phyloP scores from a whole-genome alignment of 306 rosid genomes.

The Erythrophleum fordii region DNA sequence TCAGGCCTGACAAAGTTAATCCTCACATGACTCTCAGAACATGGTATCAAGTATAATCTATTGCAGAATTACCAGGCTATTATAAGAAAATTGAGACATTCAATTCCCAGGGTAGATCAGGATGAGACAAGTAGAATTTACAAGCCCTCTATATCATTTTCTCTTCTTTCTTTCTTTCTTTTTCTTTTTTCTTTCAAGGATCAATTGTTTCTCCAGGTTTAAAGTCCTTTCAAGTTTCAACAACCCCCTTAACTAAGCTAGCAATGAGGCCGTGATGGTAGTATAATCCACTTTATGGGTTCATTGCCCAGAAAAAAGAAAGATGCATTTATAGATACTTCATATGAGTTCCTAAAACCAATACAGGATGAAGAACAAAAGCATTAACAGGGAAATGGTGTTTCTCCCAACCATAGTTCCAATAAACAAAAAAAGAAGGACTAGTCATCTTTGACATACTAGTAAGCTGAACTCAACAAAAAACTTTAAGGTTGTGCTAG shows the following conservation, averaged over 20 bases:
- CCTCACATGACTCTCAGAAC: slow-evolving; percentile 2
- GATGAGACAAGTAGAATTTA: background rate
- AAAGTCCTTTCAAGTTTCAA: background rate
- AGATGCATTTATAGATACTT: background rate
- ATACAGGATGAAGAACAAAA: background rate
- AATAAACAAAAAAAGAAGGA: background rate
- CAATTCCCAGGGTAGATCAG: background rate
- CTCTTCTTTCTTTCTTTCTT: background rate
- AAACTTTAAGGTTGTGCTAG: slow-evolving; percentile 28
- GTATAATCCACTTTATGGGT: background rate
- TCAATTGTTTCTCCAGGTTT: background rate
- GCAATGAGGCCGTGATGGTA: background rate
- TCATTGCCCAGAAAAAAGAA: background rate
- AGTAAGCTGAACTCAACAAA: slow-evolving; percentile 33
- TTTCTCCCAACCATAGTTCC: background rate
- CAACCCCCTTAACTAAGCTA: background rate
- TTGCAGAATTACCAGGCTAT: background rate
- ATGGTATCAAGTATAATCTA: background rate
- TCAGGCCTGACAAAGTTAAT: background rate
- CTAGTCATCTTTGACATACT: slow-evolving; percentile 2
- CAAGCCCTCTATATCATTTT: background rate
- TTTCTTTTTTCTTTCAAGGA: background rate
- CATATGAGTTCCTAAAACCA: background rate
- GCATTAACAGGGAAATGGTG: background rate
- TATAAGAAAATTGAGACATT: background rate